These are phyloP conservation scores for Lomentospora prolificans DNA, from an alignment of 2,329 filamentous ascomycete species.

Conservation along the genomic window DNA sequence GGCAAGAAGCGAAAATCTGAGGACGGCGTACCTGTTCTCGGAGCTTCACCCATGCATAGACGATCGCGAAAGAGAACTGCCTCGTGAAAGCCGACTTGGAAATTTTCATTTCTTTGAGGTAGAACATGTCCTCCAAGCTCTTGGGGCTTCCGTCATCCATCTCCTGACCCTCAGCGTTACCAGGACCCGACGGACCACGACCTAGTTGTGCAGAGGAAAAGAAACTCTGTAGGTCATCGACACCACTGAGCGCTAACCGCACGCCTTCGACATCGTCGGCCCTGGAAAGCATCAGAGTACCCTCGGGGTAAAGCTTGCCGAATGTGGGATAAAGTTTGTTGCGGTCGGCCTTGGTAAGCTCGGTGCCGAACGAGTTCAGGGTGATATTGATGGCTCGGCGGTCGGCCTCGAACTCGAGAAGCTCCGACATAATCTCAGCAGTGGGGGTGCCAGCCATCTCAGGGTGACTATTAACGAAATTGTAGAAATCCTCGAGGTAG, in stretches of 20 bases:
- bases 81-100: constrained; percentile 90
- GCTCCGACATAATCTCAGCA: constrained; percentile 88
- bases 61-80: constrained; percentile 89
- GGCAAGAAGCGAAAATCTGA: not conserved
- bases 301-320: constrained; percentile 85
- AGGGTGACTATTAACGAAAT: constrained; percentile 82
- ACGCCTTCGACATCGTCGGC: constrained; percentile 95
- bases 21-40: constrained; percentile 72
- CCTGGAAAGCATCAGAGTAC: constrained; percentile 85
- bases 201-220: constrained; percentile 83
- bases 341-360: constrained; percentile 84
- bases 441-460: constrained; percentile 85
- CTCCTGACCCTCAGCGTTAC: constrained; percentile 77
- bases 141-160: constrained; percentile 59
- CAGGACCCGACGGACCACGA: constrained; percentile 60
- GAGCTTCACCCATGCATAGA: constrained; percentile 96
- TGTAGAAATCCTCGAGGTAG: constrained; percentile 95
- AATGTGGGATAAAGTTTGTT: constrained; percentile 95
- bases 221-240: constrained; percentile 88
- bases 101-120: constrained; percentile 99
- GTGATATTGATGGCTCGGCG: constrained; percentile 97
- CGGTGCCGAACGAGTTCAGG: constrained; percentile 95
- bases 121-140: constrained; percentile 95
- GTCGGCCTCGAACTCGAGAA: constrained; percentile 94
- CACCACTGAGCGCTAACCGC: constrained; percentile 82